Evolutionary conservation across 768 basidiomycete species (phyloP).

Genomic region (Phanerodontia chrysosporium): DNA sequence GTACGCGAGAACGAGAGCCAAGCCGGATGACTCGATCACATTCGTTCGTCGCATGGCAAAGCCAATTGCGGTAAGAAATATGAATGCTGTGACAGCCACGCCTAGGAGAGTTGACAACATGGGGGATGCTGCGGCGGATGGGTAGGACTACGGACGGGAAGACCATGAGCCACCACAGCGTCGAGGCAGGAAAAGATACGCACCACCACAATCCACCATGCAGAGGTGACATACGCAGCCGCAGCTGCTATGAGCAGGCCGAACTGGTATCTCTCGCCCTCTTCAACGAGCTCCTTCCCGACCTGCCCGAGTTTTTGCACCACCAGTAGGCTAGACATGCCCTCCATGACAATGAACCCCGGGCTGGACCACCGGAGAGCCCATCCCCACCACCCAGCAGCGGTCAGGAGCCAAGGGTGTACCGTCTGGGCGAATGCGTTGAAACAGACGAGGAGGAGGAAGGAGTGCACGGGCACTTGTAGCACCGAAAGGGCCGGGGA

Average conservation of each 20-base stretch:
- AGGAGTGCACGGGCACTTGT: constrained; percentile 84
- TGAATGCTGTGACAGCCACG: constrained; percentile 79
- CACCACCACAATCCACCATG: constrained; percentile 84
- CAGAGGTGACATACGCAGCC: constrained; percentile 73
- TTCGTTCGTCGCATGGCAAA: constrained; percentile 87
- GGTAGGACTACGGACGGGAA: constrained; percentile 57
- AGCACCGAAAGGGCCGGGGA: constrained; percentile 69
- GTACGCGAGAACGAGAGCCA: constrained; percentile 86
- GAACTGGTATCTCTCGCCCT: constrained; percentile 66
- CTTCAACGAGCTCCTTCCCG: constrained; percentile 66
- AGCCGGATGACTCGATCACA: constrained; percentile 85
- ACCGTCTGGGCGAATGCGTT: constrained; percentile 72
- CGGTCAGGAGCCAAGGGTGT: constrained; percentile 50
- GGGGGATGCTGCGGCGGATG: constrained; percentile 77
- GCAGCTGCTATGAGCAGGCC: constrained; percentile 40
- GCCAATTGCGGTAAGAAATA: constrained; percentile 90
- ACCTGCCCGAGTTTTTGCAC: constrained; percentile 78
- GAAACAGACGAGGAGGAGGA: constrained; percentile 82
- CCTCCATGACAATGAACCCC: constrained; percentile 77
- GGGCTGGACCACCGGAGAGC: constrained; percentile 70
- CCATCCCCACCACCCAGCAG: constrained; percentile 69
- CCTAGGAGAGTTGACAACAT: constrained; percentile 88
- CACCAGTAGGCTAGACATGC: constrained; percentile 78
- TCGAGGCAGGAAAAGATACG: constrained; percentile 26
- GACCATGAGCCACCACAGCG: constrained; percentile 2